Conservation (phyloP, 78 protist genomes). For the Dictyostelium brefeldianum region DNA sequence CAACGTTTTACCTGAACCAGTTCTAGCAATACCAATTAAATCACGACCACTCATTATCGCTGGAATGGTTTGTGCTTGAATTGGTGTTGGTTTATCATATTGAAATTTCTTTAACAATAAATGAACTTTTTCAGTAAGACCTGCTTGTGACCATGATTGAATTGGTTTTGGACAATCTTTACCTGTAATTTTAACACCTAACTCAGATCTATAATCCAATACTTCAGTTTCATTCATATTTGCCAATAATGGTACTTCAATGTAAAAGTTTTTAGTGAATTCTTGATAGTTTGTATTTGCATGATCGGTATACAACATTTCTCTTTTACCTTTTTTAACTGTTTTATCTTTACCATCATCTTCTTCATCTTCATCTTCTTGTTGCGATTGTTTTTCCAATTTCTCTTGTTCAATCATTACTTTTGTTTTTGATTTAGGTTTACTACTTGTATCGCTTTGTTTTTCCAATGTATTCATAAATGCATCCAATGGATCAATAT, state of each 20-base stretch:
- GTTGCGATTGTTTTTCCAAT: constrained; percentile 25
- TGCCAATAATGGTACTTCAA: constrained; percentile 90
- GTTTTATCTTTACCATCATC: constrained; percentile 67
- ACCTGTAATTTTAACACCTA: constrained; percentile 78
- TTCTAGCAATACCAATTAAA: constrained; percentile 92
- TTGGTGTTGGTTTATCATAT: constrained; percentile 94
- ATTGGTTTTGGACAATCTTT: constrained; percentile 93
- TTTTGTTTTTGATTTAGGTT: constrained; percentile 12
- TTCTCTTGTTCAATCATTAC: constrained; percentile 20
- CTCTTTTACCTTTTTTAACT: constrained; percentile 59
- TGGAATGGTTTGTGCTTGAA: constrained; percentile 96
- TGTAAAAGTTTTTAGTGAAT: constrained; percentile 94
- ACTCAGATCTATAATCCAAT: constrained; percentile 48
- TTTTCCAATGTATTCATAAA: constrained; percentile 82
- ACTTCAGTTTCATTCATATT: constrained; percentile 89
- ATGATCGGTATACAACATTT: constrained; percentile 91
- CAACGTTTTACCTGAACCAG: constrained; percentile 98
- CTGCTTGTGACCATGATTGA: constrained; percentile 92
- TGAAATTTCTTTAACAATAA: constrained; percentile 30
- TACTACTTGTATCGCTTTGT: not conserved
- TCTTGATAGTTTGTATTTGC: constrained; percentile 82
- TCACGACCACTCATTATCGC: constrained; percentile 96
- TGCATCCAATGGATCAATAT: constrained; percentile 90
- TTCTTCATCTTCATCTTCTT: constrained; percentile 48
- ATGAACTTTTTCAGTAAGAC: constrained; percentile 71